phyloP scores from a whole-genome alignment of 352 stramenopile genomes.

The Pythium monospermum region DNA sequence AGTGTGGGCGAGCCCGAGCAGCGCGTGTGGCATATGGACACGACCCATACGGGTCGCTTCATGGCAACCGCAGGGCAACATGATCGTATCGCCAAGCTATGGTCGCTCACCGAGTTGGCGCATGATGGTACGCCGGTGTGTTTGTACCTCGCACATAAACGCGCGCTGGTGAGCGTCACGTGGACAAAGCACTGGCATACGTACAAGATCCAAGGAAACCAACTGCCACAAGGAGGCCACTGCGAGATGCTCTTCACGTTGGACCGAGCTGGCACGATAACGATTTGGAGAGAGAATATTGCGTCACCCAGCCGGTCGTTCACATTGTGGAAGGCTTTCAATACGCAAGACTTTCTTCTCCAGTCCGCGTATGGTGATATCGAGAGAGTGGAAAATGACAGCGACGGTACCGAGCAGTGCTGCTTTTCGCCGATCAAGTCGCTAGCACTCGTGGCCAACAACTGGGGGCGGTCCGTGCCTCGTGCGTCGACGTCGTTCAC shows the following conservation, averaged over 20 bases:
- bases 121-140: conserved; percentile 52
- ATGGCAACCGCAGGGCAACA: conserved; percentile 49
- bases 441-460: conserved; percentile 29
- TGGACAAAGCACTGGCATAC: conserved; percentile 57
- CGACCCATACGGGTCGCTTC: conserved; percentile 53
- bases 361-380: conserved; percentile 2
- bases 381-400: background rate
- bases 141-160: conserved; percentile 54
- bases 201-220: conserved; percentile 33
- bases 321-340: conserved; percentile 62
- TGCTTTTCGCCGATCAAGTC: conserved; percentile 1
- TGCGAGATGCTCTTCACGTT: conserved; percentile 78
- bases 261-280: conserved; percentile 53
- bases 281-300: conserved; percentile 71
- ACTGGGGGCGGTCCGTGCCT: conserved; percentile 24
- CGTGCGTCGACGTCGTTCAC: conserved; percentile 22
- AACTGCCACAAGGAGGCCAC: conserved; percentile 1
- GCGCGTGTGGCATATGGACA: conserved; percentile 52
- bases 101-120: conserved; percentile 44
- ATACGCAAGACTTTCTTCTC: conserved; percentile 31
- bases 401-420: background rate
- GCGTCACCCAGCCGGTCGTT: conserved; percentile 43
- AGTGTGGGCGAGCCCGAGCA: conserved; percentile 23
- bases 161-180: conserved; percentile 42
- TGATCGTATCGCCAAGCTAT: conserved; percentile 74